Evolutionary conservation across 352 stramenopile species (phyloP).

Genomic region (Globisporangium viniferum): DNA sequence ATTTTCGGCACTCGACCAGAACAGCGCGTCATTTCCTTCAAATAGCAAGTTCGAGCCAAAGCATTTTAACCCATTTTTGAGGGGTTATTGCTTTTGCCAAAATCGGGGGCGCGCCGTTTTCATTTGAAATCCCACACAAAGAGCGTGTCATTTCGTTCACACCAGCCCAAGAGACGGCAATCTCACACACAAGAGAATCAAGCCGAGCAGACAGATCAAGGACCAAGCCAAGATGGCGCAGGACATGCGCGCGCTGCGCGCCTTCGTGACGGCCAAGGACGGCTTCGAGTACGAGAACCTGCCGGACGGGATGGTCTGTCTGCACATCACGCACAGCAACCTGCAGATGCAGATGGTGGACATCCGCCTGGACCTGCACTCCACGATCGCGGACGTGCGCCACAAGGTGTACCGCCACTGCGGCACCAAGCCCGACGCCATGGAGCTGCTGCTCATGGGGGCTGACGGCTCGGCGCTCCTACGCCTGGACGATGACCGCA

Average conservation of each 20-base stretch:
- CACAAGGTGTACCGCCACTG: slow-evolving; percentile 95
- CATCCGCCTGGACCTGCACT: slow-evolving; percentile 94
- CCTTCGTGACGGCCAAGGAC: slow-evolving; percentile 86
- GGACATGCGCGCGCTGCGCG: slow-evolving; percentile 67
- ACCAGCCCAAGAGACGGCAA: slow-evolving; percentile 3
- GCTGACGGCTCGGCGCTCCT: slow-evolving; percentile 44
- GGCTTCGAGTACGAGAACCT: slow-evolving; percentile 83
- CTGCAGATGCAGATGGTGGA: slow-evolving; percentile 96
- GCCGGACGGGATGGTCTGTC: slow-evolving; percentile 85
- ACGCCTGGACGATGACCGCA: slow-evolving; percentile 66
- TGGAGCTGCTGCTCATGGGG: slow-evolving; percentile 68
- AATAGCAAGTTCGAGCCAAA: no score
- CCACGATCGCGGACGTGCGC: slow-evolving; percentile 88
- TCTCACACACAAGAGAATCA: not conserved
- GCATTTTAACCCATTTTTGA: no score
- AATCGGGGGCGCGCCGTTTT: no score
- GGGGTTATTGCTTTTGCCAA: no score
- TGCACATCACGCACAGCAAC: slow-evolving; percentile 98
- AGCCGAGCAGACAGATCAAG: not conserved
- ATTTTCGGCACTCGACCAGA: no score
- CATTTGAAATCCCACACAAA: no score
- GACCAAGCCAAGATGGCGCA: slow-evolving; percentile 40
- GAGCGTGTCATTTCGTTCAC: no score
- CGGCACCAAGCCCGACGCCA: slow-evolving; percentile 91
- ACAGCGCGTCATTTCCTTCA: no score